Evolutionary conservation across 2,329 filamentous ascomycete genomes (phyloP), one percentile per base, ranked within the genome.

Genomic region (Rhynchosporium secalis): DNA sequence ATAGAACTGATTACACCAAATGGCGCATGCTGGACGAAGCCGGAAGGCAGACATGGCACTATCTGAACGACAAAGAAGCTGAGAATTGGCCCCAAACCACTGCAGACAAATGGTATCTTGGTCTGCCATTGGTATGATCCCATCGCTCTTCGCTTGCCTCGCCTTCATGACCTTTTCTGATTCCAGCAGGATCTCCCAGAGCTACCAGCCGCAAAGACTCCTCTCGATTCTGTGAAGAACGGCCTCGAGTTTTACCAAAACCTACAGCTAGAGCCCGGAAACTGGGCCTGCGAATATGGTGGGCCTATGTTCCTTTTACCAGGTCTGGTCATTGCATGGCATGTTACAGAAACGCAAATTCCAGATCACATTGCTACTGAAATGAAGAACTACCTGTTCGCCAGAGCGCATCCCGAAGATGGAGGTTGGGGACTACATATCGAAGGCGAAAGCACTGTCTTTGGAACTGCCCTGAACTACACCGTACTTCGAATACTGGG

Each of bases 391-490:
- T 99, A 99, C 76, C 81, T 99, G 1, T 90, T 92, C 72, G 90
- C 92, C 3, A 87, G 92, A 58, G 91, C 94, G 56, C 81, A 96
- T 68, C 88, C 90, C 0, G 85, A 90, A 55, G 92, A 98, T 75
- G 94, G 95, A n/a, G 95, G 95, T 6, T 99, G 95, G 95, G 95
- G 95, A 0, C 78, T 99, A 43, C 95, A 99, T 70, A 96, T 96
- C 60, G 95, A 99, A 75, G 95, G 88, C 20, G 90, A 96, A 69
- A 96, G 91, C 73, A 92, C 90, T 0, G 92, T 93, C 15, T 96
- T 99, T 69, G 95, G 95, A 10, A 97, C 91, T 0, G 80, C 85
- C 0, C 84, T 98, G 81, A 98, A 96, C 75, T 99, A 99, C 74
- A 88, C 88, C 0, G 80, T 83, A 1, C 78, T 98, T 66, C 86